phyloP scores from a whole-genome alignment of 176 grass and related monocot genomes.

The Musa troglodytarum region DNA sequence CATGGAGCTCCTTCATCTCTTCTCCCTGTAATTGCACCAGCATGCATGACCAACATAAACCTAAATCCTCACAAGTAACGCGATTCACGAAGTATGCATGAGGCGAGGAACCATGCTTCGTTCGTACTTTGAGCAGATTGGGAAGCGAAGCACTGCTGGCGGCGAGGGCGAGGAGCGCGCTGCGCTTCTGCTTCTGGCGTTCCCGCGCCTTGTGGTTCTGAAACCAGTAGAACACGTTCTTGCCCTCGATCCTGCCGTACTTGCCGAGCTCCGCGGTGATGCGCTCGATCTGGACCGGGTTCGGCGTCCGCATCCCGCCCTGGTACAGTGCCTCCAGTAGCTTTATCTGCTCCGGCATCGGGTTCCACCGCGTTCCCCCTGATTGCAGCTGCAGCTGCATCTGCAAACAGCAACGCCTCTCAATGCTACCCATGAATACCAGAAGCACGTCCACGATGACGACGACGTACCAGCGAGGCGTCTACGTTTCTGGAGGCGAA shows the following conservation, averaged over 20 bases:
- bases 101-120: not conserved
- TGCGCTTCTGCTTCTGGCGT: conserved; percentile 93
- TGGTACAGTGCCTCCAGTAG: conserved; percentile 72
- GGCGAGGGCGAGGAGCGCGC: conserved; percentile 57
- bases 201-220: conserved; percentile 97
- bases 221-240: conserved; percentile 99
- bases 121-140: conserved; percentile 23
- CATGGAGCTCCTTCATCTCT: conserved; percentile 17
- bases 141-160: conserved; percentile 12
- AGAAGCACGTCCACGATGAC: conserved; percentile 18
- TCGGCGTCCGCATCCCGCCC: conserved; percentile 78
- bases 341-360: conserved; percentile 77
- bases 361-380: conserved; percentile 78
- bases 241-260: conserved; percentile 77
- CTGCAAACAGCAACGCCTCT: not conserved
- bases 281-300: conserved; percentile 69
- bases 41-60: not conserved
- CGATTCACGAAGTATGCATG: not conserved
- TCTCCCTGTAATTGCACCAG: conserved; percentile 5
- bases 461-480: conserved; percentile 26
- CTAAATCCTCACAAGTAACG: not conserved
- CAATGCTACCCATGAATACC: not conserved
- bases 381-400: conserved; percentile 36
- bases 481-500: not conserved
- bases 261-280: conserved; percentile 72